Evolutionary conservation across 192 early-diverging fungal species (phyloP).

Genomic region (Umbelopsis ramanniana): DNA sequence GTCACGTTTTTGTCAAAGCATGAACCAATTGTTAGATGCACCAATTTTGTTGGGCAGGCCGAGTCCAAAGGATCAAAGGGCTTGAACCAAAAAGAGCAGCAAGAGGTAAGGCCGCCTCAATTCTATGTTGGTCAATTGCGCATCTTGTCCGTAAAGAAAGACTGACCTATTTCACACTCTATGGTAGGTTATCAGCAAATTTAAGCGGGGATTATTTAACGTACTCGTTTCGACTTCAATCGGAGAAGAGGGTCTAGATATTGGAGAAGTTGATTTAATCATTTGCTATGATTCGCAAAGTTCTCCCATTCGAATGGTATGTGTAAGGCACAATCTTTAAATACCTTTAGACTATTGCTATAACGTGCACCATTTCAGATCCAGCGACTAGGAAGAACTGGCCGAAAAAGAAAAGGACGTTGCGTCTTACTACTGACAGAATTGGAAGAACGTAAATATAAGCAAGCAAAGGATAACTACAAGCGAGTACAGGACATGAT

Average conservation of each 20-base stretch:
- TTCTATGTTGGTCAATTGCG: not conserved
- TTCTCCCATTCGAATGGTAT: slow-evolving; percentile 77
- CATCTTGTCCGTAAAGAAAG: not conserved
- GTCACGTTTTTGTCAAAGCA: slow-evolving; percentile 60
- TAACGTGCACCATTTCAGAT: slow-evolving; percentile 34
- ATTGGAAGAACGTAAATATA: slow-evolving; percentile 64
- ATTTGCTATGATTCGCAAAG: slow-evolving; percentile 84
- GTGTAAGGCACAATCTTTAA: slow-evolving; percentile 28
- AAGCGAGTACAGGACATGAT: slow-evolving; percentile 69
- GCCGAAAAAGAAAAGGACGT: slow-evolving; percentile 73
- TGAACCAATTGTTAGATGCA: slow-evolving; percentile 67
- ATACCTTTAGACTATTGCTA: not conserved
- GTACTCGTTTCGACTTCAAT: slow-evolving; percentile 90
- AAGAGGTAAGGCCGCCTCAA: slow-evolving; percentile 54
- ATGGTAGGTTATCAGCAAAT: slow-evolving; percentile 68
- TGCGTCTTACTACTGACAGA: slow-evolving; percentile 70
- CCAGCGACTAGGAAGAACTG: slow-evolving; percentile 80
- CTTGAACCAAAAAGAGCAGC: slow-evolving; percentile 84
- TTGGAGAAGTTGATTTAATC: slow-evolving; percentile 95
- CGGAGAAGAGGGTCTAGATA: slow-evolving; percentile 96
- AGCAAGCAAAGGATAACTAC: slow-evolving; percentile 60
- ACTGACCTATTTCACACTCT: not conserved
- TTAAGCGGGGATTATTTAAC: slow-evolving; percentile 79
- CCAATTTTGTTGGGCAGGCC: slow-evolving; percentile 85
- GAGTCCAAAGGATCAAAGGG: slow-evolving; percentile 65